Base-by-base conservation (phyloP, 345 rosid species). In the Pseudoturritis turrita region DNA sequence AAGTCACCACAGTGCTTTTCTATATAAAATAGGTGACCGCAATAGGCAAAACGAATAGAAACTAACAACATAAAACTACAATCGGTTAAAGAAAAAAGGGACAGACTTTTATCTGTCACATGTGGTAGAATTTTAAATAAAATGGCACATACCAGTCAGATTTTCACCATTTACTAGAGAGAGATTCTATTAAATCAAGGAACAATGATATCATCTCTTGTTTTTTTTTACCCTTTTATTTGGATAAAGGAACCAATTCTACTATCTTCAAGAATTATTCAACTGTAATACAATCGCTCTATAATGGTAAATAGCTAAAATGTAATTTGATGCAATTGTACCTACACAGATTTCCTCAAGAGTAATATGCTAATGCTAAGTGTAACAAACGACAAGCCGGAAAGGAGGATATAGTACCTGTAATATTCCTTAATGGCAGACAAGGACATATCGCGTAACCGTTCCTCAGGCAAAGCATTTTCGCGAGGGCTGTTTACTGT, bases 351-450 rank as follows among this genome's bases (percentile, higher is more conserved):
- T 47, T 46, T 18, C 22, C 22, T 15, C 26, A 11, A 33, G 43
- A 57, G 29, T 65, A 44, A 47, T 21, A 47, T 26, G 37, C 46
- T 47, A 29, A 47, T 26, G 37, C 46, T 47, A 29, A 49, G 29
- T 28, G 23, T 36, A 51, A 72, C 44, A 53, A 57, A 68, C 18
- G 58, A 44, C 62, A 50, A 68, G 50, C 14, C 19, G 3, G 17
- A 40, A 62, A 62, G 73, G 50, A 56, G 25, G 13, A 60, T 25
- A 60, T 21, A 33, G 52, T 86, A 96, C 99, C 99, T 92, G 79
- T 92, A 96, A 81, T 75, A 96, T 82, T 96, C 99, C 79, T 82
- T 90, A 62, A 96, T 92, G 51, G 99, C 88, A 35, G 80, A 81
- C 79, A 88, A 58, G 49, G 92, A 92, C 96, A 70, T 78, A 13